Conservation (phyloP, 139 green algal species). For the Coccomyxa sp. region DNA sequence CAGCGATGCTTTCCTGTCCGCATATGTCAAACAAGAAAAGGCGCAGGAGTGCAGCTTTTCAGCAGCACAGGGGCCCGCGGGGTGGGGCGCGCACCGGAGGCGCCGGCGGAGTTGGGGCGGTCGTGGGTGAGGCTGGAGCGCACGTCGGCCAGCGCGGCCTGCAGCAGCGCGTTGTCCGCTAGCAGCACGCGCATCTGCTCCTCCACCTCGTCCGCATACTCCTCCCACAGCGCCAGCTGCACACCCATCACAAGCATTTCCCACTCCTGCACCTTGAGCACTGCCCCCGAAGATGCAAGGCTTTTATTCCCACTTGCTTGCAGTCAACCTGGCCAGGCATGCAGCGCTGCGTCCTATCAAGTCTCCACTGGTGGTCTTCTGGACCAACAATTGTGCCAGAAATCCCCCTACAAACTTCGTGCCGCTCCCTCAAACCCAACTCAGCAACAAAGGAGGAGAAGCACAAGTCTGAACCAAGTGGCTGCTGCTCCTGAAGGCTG, state of each 20-base stretch:
- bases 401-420: too few relatives aligned
- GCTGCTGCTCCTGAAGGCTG: too few relatives aligned
- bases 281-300: not conserved
- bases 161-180: conserved; percentile 13
- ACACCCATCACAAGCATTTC: not conserved
- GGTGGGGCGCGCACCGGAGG: not conserved
- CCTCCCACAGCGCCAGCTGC: conserved; percentile 27
- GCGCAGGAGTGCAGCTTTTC: too few relatives aligned
- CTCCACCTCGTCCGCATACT: conserved; percentile 25
- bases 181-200: conserved; percentile 20
- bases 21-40: not conserved
- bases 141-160: conserved; percentile 12
- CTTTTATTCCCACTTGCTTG: not conserved
- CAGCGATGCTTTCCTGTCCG: too few relatives aligned
- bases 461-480: too few relatives aligned
- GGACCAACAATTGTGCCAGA: too few relatives aligned
- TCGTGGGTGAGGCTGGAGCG: conserved; percentile 3
- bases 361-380: too few relatives aligned
- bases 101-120: not conserved
- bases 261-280: not conserved
- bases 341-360: not conserved
- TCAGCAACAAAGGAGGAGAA: too few relatives aligned
- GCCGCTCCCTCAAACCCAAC: too few relatives aligned
- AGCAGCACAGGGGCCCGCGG: not conserved
- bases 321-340: too few relatives aligned